Evolutionary conservation across 1,139 yeast genomes (phyloP).

Genomic region (Arxiozyma slooffiae): DNA sequence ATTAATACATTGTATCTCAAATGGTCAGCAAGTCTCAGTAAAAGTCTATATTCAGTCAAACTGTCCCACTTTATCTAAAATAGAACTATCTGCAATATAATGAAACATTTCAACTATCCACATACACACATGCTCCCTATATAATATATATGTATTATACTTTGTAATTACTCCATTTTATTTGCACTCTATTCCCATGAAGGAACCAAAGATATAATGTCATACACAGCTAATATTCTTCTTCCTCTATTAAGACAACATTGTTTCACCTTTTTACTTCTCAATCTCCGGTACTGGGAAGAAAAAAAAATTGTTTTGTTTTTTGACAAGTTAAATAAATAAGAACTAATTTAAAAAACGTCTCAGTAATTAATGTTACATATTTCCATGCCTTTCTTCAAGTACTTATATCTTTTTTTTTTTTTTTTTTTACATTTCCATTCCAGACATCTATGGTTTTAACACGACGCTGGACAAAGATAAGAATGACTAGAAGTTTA

Average conservation of each 20-base stretch:
- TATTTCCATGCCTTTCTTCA: too few relatives aligned
- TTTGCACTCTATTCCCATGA: too few relatives aligned
- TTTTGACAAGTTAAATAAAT: neutral
- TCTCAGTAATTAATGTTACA: neutral
- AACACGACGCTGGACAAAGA: neutral
- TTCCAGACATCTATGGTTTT: neutral
- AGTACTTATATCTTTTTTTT: too few relatives aligned
- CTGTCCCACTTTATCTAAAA: neutral
- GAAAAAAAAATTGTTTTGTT: too few relatives aligned
- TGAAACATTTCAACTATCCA: too few relatives aligned
- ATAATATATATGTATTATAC: too few relatives aligned
- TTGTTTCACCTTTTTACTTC: neutral
- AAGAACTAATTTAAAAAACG: too few relatives aligned
- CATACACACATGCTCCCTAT: too few relatives aligned
- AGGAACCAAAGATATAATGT: too few relatives aligned
- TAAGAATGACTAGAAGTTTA: too few relatives aligned
- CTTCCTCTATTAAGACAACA: neutral
- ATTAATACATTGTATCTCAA: neutral
- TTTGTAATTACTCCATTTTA: too few relatives aligned
- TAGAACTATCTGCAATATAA: neutral
- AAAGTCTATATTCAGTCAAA: neutral
- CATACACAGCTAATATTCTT: too few relatives aligned
- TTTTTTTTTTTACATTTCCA: neutral
- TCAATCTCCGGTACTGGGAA: neutral
- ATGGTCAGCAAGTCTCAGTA: neutral